phyloP scores from a whole-genome alignment of 108 stramenopile genomes.

The Cyclotella baltica region DNA sequence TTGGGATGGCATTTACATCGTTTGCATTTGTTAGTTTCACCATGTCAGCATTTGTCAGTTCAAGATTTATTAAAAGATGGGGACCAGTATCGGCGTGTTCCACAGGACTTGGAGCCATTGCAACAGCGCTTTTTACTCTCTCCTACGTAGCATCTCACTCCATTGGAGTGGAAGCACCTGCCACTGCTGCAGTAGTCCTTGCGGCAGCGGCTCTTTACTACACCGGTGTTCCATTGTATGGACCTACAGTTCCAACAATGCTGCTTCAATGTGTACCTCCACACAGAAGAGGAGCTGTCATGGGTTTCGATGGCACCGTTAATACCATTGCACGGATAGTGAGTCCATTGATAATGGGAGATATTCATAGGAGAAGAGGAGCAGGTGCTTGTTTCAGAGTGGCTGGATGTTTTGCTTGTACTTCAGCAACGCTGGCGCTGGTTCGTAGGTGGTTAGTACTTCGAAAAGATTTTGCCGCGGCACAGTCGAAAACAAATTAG shows the following conservation, averaged over 20 bases:
- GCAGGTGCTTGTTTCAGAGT: slow-evolving; percentile 67
- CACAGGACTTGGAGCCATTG: slow-evolving; percentile 62
- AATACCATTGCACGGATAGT: slow-evolving; percentile 75
- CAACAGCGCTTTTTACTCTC: slow-evolving; percentile 61
- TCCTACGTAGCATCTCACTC: slow-evolving; percentile 55
- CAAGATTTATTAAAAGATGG: slow-evolving; percentile 53
- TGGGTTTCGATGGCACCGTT: slow-evolving; percentile 79
- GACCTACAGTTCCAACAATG: slow-evolving; percentile 82
- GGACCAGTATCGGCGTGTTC: slow-evolving; percentile 76
- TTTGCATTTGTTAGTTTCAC: slow-evolving; percentile 75
- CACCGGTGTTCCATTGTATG: slow-evolving; percentile 78
- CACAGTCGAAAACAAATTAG: neutral
- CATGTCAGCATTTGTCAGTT: slow-evolving; percentile 60
- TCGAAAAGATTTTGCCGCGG: slow-evolving; percentile 25
- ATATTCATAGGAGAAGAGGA: slow-evolving; percentile 61
- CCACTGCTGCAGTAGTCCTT: slow-evolving; percentile 31
- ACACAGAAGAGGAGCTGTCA: slow-evolving; percentile 64
- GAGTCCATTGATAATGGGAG: slow-evolving; percentile 72
- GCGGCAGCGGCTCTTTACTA: slow-evolving; percentile 74
- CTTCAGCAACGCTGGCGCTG: slow-evolving; percentile 55
- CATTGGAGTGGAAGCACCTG: slow-evolving; percentile 18
- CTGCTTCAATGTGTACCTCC: slow-evolving; percentile 81
- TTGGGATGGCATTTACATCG: slow-evolving; percentile 71
- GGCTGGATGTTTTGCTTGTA: slow-evolving; percentile 57
- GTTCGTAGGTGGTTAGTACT: slow-evolving; percentile 67